Base-by-base conservation (phyloP, 1,139 yeast genomes). In the Barnettozyma hawaiiensis region DNA sequence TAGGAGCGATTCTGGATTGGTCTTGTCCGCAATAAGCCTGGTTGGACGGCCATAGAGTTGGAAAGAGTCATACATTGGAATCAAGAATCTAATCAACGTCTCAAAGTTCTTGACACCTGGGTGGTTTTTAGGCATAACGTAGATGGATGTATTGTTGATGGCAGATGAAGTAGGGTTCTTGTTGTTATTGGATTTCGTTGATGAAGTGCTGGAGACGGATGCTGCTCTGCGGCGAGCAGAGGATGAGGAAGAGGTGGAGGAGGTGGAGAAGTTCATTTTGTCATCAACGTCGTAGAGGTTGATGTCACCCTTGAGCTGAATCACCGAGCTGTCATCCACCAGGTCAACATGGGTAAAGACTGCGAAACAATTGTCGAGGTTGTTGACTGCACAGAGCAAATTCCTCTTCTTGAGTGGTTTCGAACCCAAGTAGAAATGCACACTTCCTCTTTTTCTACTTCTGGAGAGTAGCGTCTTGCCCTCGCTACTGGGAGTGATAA, bases 51-150 rank as follows among this genome's bases (percentile, higher is more conserved):
- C 96, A 57, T 86, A 86, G 31, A 86, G 69, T 36, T 82, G 81
- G 65, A 85, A 86, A 2, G 86, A 71, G 59, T 86, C 95, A 59
- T 81, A 69, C 15, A 82, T 63, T 0, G 96, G 96, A 6, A 86
- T 70, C 50, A 86, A 63, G 53, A 82, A 81, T 46, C 96, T 67
- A 45, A 86, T 85, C 59, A 86, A 69, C 6, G 94, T 85, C 61
- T 86, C 95, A 61, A 77, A 85, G 4, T 92, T 92, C 2, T 85
- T 84, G 24, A 86, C 94, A n/a, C 90, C 77, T 12, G 86, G 79
- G 60, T 85, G 95, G 51, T 70, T 77, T 57, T 85, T 92, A 12
- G 96, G 95, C 85, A 86, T 82, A 51, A 86, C 60, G 57, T 85
- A 85, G 29, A 86, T 71, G 3, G 86, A 71, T 6, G 92, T 42